Evolutionary conservation across 352 stramenopile genomes (phyloP).

Genomic region (Phytophthora crassamura): DNA sequence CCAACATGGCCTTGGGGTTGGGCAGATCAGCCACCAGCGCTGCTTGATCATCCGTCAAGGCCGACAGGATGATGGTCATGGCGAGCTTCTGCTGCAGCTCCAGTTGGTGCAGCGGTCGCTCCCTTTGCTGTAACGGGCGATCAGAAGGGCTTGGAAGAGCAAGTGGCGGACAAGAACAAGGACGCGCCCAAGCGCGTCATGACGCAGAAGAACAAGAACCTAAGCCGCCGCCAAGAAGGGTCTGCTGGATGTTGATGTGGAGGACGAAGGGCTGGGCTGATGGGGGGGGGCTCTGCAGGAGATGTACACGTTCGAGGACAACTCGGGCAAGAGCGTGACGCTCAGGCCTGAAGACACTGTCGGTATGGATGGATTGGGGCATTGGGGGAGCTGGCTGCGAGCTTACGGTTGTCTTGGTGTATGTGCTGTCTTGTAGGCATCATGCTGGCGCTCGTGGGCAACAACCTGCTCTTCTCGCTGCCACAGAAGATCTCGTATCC

Average conservation of each 20-base stretch:
- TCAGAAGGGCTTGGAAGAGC: too few relatives aligned
- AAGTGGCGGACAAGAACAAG: too few relatives aligned
- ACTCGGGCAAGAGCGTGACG: conserved; percentile 88
- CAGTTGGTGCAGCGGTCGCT: conserved; percentile 1
- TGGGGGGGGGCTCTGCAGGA: too few relatives aligned
- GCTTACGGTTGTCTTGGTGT: neutral
- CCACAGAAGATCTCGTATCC: conserved; percentile 87
- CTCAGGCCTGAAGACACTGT: conserved; percentile 86
- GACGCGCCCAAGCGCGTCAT: too few relatives aligned
- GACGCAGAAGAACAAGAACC: too few relatives aligned
- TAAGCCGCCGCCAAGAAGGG: too few relatives aligned
- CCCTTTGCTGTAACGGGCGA: conserved; percentile 1
- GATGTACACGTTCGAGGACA: conserved; percentile 92
- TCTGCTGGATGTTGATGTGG: too few relatives aligned
- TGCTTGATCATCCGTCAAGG: conserved; percentile 4
- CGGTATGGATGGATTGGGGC: conserved; percentile 38
- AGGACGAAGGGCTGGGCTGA: too few relatives aligned
- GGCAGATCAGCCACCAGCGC: neutral
- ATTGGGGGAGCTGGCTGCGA: neutral
- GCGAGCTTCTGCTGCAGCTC: conserved; percentile 7
- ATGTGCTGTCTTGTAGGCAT: conserved; percentile 48
- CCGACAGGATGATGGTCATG: conserved; percentile 7
- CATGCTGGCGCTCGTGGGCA: conserved; percentile 79
- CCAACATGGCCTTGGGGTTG: neutral
- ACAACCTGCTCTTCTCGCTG: conserved; percentile 73